Base-by-base conservation (phyloP, 1,284 basidiomycete species). In the Leccinum pachyderme region DNA sequence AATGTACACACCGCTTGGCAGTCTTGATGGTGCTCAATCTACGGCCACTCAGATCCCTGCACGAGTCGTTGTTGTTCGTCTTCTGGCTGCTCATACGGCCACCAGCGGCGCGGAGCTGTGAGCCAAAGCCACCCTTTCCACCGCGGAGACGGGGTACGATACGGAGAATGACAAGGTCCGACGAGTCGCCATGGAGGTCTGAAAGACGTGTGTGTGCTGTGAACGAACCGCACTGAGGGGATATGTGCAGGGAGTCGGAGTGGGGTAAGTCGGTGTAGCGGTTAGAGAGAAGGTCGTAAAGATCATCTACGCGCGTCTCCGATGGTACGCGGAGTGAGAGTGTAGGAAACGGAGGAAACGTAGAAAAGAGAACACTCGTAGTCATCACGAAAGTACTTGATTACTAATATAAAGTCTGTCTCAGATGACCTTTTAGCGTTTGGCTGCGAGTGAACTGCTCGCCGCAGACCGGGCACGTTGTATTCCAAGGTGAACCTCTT, bases 61-160 rank as follows among this genome's bases (percentile, higher is more conserved):
- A 99, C 7, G 91, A 92, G 71, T 98, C 95, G 63, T 94, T 95
- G 75, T 98, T 98, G 67, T 81, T 92, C 37, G 91, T 93, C 80
- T 95, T 96, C 76, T 94, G 88, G 62, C 89, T 91, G 65, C 91
- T 94, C 97, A 99, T 99, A 43, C 95, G 85, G 8, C 96, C 96
- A 62, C 96, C 96, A 22, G 95, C 95, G 0, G 97, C 96, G 69
- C 96, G 85, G 60, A 99, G 81, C 78, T 98, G 95, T 25, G 90
- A 91, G 7, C 97, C 96, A 69, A 99, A 99, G 50, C 96, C 96
- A 67, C 97, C 96, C 74, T 99, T 99, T 47, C 97, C 97, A 57
- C 96, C 96, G 9, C 80, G 79, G 9, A 96, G 70, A 31, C 87
- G 77, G 0, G 89, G 87, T 1, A 80, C 74, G n/a, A 92, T 75